Conservation (phyloP, 257 asterid genomes). For the Forsythia suspensa region DNA sequence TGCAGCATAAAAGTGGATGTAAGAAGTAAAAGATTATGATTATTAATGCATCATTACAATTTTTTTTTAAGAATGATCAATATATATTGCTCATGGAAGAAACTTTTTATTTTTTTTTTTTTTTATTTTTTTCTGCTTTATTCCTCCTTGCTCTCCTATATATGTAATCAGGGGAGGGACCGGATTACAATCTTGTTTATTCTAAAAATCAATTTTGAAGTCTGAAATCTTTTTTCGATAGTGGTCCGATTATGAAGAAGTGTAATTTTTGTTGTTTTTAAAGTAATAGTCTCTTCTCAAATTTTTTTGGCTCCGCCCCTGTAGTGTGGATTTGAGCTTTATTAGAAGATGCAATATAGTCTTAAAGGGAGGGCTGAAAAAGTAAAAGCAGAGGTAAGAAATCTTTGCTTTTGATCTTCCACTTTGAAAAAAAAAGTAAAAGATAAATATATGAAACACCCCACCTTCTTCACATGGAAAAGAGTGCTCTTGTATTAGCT, state of each 20-base stretch:
- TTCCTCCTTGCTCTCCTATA: not conserved
- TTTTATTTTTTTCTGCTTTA: not conserved
- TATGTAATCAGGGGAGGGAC: not conserved
- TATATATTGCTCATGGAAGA: slow-evolving; percentile 56
- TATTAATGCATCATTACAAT: slow-evolving; percentile 75
- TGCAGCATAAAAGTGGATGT: slow-evolving; percentile 58
- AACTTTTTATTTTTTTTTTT: slow-evolving; percentile 30
- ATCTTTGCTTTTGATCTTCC: slow-evolving; percentile 71
- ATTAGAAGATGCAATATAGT: slow-evolving; percentile 76
- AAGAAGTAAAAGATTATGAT: slow-evolving; percentile 68
- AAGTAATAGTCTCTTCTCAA: too few relatives aligned
- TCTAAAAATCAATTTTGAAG: too few relatives aligned
- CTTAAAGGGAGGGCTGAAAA: slow-evolving; percentile 71
- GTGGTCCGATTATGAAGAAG: too few relatives aligned
- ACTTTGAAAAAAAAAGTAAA: slow-evolving; percentile 38
- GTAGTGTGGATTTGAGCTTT: slow-evolving; percentile 48
- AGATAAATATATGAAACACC: slow-evolving; percentile 22
- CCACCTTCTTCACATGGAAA: not conserved
- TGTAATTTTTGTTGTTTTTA: too few relatives aligned
- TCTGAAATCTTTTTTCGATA: too few relatives aligned
- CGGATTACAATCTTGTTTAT: too few relatives aligned
- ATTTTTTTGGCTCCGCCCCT: too few relatives aligned
- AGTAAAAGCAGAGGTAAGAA: slow-evolving; percentile 49
- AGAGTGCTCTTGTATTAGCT: too few relatives aligned
- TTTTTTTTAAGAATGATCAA: slow-evolving; percentile 46